These are phyloP conservation scores for Coleophoma eucalyptorum DNA, from an alignment of 2,329 filamentous ascomycete species.

Conservation along the genomic window DNA sequence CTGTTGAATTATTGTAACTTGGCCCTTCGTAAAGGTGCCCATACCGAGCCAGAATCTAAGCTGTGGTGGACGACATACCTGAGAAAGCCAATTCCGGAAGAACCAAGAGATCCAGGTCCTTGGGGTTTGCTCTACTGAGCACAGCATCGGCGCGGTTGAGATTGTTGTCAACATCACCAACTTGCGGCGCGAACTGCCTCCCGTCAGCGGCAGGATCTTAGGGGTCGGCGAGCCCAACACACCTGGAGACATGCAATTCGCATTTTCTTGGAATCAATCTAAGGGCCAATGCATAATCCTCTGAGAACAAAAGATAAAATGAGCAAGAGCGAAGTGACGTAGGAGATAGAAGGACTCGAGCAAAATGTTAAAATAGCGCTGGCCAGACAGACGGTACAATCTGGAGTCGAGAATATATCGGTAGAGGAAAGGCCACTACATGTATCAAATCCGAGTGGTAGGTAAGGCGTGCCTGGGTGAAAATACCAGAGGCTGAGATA, in stretches of 20 bases:
- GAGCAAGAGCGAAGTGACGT: no score
- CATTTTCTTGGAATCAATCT: slow-evolving; percentile 9
- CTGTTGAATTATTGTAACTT: no score
- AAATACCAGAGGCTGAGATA: no score
- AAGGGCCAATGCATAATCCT: no score
- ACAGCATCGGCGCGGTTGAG: slow-evolving; percentile 64
- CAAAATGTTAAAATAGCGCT: no score
- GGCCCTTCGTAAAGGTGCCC: not conserved
- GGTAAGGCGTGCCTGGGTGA: no score
- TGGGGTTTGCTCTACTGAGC: slow-evolving; percentile 45
- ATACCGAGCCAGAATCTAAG: slow-evolving; percentile 11
- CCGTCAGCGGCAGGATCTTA: not conserved
- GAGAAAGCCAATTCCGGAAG: slow-evolving; percentile 75
- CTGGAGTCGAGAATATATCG: no score
- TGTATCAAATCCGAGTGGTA: no score
- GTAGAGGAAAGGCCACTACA: no score
- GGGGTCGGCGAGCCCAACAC: not conserved
- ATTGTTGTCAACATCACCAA: slow-evolving; percentile 69
- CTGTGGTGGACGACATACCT: slow-evolving; percentile 38
- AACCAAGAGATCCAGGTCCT: slow-evolving; percentile 66
- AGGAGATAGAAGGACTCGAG: no score
- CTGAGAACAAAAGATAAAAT: no score
- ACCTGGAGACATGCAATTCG: slow-evolving; percentile 16
- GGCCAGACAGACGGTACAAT: no score
- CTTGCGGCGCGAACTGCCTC: slow-evolving; percentile 61